Base-by-base conservation (phyloP, 768 basidiomycete species). In the Kondoa subrosea region DNA sequence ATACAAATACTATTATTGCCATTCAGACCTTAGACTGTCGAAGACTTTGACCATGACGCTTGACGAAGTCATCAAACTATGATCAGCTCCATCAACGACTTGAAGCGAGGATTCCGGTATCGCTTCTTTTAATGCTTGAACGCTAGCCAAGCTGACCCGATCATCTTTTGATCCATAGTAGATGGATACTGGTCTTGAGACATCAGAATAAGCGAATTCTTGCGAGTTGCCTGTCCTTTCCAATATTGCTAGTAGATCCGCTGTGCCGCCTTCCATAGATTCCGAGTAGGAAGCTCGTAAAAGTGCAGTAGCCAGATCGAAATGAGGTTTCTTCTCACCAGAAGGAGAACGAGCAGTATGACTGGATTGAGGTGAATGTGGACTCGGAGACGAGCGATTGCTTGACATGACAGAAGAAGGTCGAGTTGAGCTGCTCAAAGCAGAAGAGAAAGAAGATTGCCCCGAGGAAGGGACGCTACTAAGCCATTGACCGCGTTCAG, bases 91-190 rank as follows among this genome's bases (percentile, higher is more conserved):
- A 73, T 83, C 84, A 65, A 92, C 85, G 56, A 95, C 85, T 73
- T 85, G 83, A 40, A 99, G 84, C 57, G 81, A 80, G 67, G 81
- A 79, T 25, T 84, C 82, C 87, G 91, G 88, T 34, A 82, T 84
- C 70, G 83, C 83, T 77, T 91, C 88, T 87, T 91, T 88, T 67
- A 79, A 66, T 89, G 90, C 93, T 72, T 87, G 79, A 56, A 97
- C 86, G 58, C 89, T 88, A 72, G 87, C 85, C 76, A 93, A 87
- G 34, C 87, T 86, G 69, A 99, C 93, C 78, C 86, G 87, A 77
- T 96, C 93, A 76, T 99, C 93, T 71, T 81, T 83, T 72, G 91
- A 88, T 1, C 93, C 93, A 71, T 91, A 91, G 90, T 90, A 96
- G 56, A 99, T 85, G 57, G 83, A 83, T 59, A 89, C 87, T 31